These are phyloP conservation scores for Rubroboletus satanas DNA, from an alignment of 768 basidiomycete genomes.

Conservation along the genomic window DNA sequence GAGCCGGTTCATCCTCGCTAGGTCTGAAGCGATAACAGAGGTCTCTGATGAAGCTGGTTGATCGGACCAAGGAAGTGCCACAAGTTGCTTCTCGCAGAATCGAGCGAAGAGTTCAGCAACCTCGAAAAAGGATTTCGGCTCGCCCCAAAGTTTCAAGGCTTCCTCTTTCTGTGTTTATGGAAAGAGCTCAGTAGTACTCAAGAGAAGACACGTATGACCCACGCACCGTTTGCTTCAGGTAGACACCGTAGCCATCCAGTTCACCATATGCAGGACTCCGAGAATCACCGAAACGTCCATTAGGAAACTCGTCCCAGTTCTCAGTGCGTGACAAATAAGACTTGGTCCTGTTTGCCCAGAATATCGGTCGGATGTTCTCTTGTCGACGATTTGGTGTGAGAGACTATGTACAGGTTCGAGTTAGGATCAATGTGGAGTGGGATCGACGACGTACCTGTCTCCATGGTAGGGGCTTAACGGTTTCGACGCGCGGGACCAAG, in stretches of 20 bases:
- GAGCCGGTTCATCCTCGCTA: conserved; percentile 81
- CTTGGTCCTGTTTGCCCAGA: conserved; percentile 96
- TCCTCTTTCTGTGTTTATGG: conserved; percentile 69
- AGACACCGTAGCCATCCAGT: conserved; percentile 93
- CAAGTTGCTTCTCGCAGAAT: conserved; percentile 74
- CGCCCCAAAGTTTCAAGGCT: conserved; percentile 84
- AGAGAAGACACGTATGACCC: not conserved
- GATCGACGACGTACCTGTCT: conserved; percentile 61
- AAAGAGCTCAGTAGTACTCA: conserved; percentile 5
- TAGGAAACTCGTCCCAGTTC: conserved; percentile 99
- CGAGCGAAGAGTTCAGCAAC: conserved; percentile 70
- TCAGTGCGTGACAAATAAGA: conserved; percentile 95
- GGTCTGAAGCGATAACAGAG: conserved; percentile 66
- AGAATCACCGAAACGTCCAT: conserved; percentile 97
- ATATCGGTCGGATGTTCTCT: conserved; percentile 95
- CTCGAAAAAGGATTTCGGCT: conserved; percentile 63
- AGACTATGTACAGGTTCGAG: conserved; percentile 44
- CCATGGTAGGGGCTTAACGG: conserved; percentile 95
- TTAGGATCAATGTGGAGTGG: not conserved
- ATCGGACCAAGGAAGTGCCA: conserved; percentile 94
- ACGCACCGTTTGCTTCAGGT: conserved; percentile 81
- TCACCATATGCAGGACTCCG: conserved; percentile 98
- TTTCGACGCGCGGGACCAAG: conserved; percentile 83
- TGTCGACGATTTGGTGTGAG: conserved; percentile 88
- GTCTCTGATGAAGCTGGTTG: conserved; percentile 84